Evolutionary conservation across 108 stramenopile species (phyloP), one percentile per base, ranked within the genome.

Genomic region (Pseudonitzschia multiseries): DNA sequence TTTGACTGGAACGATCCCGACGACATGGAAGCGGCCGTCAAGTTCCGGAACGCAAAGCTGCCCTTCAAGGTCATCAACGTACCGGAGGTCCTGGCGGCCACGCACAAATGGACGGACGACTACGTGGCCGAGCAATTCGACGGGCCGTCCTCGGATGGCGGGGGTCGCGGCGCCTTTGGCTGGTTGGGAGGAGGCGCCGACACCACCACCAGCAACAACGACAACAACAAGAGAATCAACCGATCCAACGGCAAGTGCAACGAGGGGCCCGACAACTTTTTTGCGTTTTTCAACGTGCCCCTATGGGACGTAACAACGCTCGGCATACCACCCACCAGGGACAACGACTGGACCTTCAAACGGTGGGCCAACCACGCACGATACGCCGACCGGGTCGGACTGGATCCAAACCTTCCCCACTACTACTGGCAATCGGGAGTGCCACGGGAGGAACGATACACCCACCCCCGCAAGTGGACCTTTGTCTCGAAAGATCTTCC

Each of bases 1-100:
- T 94, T 94, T 77, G 87, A 94, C 70, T 92, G 74, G 70, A 82
- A 82, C 64, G 71, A 89, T 73, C 74, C 79, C 41, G 62, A 76
- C 20, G 83, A 94, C 68, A 24, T 84, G 42, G 82, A 81, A 57
- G 81, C 79, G 43, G 93, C 93, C 36, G 40, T 69, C 15, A 71
- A 79, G 56, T 92, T 86, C 54, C 86, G 93, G 15, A 82, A 89
- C 62, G 84, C 84, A 26, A 87, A 92, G 70, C 66, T 94, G 33
- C 93, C 93, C 0, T 94, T 94, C 69, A 94, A 94, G 68, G 60
- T 92, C 9, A 84, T 86, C 74, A 86, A 92, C 74, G 89, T 94
- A 0, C 91, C 93, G 2, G 93, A 94, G 53, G 78, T 94, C 13
- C 28, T 68, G n/a, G 79, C 68, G 15, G 91, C 89, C 10, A 80